These are phyloP conservation scores for Tuber brumale DNA, from an alignment of 495 filamentous ascomycete genomes.

Conservation along the genomic window DNA sequence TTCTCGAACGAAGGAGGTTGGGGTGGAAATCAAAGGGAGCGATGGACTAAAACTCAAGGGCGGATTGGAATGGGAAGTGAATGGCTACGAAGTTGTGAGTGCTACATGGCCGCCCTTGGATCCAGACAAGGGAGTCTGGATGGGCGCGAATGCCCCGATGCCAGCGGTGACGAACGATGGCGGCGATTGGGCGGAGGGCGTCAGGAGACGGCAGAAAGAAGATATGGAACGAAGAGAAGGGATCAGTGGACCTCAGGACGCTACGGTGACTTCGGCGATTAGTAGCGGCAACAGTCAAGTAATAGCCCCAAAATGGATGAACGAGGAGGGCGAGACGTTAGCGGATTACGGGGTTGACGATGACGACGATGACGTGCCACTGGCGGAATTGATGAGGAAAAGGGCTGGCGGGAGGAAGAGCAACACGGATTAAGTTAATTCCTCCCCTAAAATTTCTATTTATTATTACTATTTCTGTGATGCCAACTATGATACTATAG, in stretches of 20 bases:
- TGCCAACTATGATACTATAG: not conserved
- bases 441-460: not conserved
- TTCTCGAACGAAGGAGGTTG: conserved; percentile 44
- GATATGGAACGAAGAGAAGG: conserved; percentile 48
- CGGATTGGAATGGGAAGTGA: conserved; percentile 60
- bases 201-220: conserved; percentile 47
- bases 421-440: not conserved
- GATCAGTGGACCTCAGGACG: conserved; percentile 33
- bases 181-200: conserved; percentile 49
- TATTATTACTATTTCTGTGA: not conserved
- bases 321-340: conserved; percentile 76
- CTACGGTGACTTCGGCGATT: conserved; percentile 41
- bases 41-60: conserved; percentile 14
- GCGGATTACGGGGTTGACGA: conserved; percentile 82
- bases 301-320: conserved; percentile 59
- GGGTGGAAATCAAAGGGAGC: conserved; percentile 15
- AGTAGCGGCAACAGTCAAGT: conserved; percentile 31
- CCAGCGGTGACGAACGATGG: conserved; percentile 43
- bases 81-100: conserved; percentile 72
- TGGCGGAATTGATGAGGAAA: conserved; percentile 59
- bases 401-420: conserved; percentile 37
- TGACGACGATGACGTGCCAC: conserved; percentile 67
- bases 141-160: conserved; percentile 22
- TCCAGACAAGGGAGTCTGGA: conserved; percentile 61
- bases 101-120: conserved; percentile 79